These are phyloP conservation scores for Penicillium digitatum DNA, from an alignment of 2,329 filamentous ascomycete species.

Conservation along the genomic window DNA sequence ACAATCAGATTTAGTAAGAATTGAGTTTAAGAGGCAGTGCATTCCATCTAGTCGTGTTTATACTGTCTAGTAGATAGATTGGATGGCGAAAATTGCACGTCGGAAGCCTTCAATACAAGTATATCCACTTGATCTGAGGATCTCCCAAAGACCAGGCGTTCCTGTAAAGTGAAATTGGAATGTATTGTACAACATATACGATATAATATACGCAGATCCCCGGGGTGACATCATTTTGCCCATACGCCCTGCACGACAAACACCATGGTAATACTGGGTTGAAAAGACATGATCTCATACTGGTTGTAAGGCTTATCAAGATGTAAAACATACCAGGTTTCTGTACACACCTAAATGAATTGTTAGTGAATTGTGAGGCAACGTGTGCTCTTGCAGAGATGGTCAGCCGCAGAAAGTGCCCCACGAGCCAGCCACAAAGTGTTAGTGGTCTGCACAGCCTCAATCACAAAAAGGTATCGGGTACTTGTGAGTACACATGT, in stretches of 20 bases:
- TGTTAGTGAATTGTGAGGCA: not conserved
- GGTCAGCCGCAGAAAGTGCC: conserved; percentile 11
- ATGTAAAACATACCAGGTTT: not conserved
- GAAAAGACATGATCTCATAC: not conserved
- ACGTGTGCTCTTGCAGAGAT: not conserved
- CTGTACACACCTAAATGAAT: not conserved
- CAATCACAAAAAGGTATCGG: conserved; percentile 16
- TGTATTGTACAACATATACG: not conserved
- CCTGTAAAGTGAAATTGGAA: not conserved
- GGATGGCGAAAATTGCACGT: not conserved
- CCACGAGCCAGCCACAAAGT: conserved; percentile 19
- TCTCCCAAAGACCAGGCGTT: not conserved
- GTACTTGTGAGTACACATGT: not conserved
- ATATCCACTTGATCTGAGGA: not conserved
- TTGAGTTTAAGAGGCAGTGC: not conserved
- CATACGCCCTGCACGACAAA: not conserved
- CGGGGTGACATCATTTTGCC: conserved; percentile 3
- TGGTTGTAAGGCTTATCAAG: not conserved
- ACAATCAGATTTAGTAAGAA: not conserved
- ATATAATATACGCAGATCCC: not conserved
- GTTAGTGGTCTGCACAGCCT: conserved; percentile 26
- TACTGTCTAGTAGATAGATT: not conserved
- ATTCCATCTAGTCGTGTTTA: not conserved
- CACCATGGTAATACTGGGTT: not conserved
- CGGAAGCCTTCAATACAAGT: not conserved